Evolutionary conservation across 2,329 filamentous ascomycete genomes (phyloP).

Genomic region (Lachnellula willkommii): DNA sequence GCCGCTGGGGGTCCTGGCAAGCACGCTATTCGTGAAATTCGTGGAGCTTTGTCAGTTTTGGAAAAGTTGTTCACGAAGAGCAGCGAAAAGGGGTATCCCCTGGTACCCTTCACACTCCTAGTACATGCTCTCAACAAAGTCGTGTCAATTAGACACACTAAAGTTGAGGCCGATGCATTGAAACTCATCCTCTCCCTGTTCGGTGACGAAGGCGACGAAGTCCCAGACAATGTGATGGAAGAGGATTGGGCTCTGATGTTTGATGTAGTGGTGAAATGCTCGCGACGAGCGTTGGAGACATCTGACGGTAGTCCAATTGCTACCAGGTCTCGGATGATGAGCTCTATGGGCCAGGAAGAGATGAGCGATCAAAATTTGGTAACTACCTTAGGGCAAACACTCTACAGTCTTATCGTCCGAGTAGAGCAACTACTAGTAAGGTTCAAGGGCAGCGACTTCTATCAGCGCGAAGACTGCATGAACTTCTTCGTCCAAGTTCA

Average conservation of each 20-base stretch:
- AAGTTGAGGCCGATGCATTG: slow-evolving; percentile 31
- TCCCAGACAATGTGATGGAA: slow-evolving; percentile 54
- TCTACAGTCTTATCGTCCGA: slow-evolving; percentile 28
- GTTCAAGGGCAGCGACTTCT: slow-evolving; percentile 44
- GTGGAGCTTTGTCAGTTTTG: slow-evolving; percentile 58
- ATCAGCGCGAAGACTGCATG: slow-evolving; percentile 62
- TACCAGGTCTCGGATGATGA: slow-evolving; percentile 17
- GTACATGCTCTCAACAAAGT: slow-evolving; percentile 52
- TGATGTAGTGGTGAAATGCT: slow-evolving; percentile 53
- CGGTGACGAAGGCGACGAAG: slow-evolving; percentile 44
- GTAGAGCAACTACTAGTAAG: slow-evolving; percentile 33
- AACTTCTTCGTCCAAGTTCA: slow-evolving; percentile 60
- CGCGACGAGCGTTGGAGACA: slow-evolving; percentile 25
- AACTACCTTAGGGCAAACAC: slow-evolving; percentile 24
- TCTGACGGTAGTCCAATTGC: slow-evolving; percentile 24
- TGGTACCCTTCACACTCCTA: slow-evolving; percentile 53
- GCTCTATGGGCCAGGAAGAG: slow-evolving; percentile 22
- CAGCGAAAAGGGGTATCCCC: slow-evolving; percentile 54
- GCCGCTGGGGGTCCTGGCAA: slow-evolving; percentile 43
- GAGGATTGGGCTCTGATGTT: slow-evolving; percentile 62
- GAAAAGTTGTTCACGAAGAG: slow-evolving; percentile 58
- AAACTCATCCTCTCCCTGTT: slow-evolving; percentile 49
- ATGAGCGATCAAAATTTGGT: slow-evolving; percentile 16
- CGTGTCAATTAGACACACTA: slow-evolving; percentile 31
- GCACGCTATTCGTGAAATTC: slow-evolving; percentile 50